Percentiles rank a stretch among this genome's conserved stretches.
phyloP scores from a whole-genome alignment of 805 yeast genomes.

The Nakazawaea anatomiae region DNA sequence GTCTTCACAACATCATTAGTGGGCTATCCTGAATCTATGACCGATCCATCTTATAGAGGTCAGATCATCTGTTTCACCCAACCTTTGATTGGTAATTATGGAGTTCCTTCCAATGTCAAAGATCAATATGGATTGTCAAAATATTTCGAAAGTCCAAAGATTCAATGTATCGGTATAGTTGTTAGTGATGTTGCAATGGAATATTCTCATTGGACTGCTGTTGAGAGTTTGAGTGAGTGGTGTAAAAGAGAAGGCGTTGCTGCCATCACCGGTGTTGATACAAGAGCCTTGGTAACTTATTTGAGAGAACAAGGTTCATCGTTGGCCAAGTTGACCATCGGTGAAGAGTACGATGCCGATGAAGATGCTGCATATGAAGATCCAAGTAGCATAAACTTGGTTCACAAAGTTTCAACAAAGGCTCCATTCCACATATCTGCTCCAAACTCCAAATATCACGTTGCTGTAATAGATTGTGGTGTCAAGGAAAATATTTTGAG shows the following conservation, averaged over 20 bases:
- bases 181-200: constrained; percentile 94
- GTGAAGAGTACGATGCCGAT: constrained; percentile 87
- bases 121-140: constrained; percentile 84
- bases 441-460: constrained; percentile 56
- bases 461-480: constrained; percentile 96
- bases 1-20: constrained; percentile 97
- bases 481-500: constrained; percentile 96
- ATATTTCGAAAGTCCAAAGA: constrained; percentile 85
- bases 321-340: constrained; percentile 82
- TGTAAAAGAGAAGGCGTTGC: constrained; percentile 95
- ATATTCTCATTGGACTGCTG: constrained; percentile 99
- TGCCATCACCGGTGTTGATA: constrained; percentile 94
- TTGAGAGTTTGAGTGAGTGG: constrained; percentile 92
- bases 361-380: constrained; percentile 88
- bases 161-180: constrained; percentile 93
- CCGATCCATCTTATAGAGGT: constrained; percentile 97
- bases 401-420: constrained; percentile 90
- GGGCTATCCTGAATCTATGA: constrained; percentile 98
- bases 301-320: constrained; percentile 96
- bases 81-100: constrained; percentile 96
- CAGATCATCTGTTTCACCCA: constrained; percentile 96
- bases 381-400: constrained; percentile 86
- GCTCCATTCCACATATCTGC: constrained; percentile 87
- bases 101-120: constrained; percentile 86
- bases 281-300: constrained; percentile 88